Base-by-base conservation (phyloP, 2,329 filamentous ascomycete genomes). In the Cyclaneusma minus region DNA sequence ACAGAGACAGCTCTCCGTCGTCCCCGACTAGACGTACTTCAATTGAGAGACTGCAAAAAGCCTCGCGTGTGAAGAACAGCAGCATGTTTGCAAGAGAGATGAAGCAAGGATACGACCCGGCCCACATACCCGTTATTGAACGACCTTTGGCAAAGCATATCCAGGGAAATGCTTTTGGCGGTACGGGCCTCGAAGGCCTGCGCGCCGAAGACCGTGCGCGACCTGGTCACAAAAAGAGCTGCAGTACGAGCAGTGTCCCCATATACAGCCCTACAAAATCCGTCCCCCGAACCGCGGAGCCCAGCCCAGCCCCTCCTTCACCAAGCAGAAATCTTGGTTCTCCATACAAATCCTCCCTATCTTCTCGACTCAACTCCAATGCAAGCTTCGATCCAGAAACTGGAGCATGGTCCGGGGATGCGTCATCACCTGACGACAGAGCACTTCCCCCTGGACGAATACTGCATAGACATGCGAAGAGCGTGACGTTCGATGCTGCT, bases 21-120 rank as follows among this genome's bases (percentile, higher is more conserved):
- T 76, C 77, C 23, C 73, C 81, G 13, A 75, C 71, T 31, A 79
- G 82, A 44, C 76, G 87, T 47, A 81, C 82, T 23, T 95, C 87
- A 11, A 85, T 98, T 39, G 89, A 98, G 64, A 85, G 85, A 45
- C 65, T 98, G 32, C 91, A 94, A 57, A 82, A 77, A 49, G 85
- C 84, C 16, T 93, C 87, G 29, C 79, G 89, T 33, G 89, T 98
- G 44, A 93, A 87, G 64, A 95, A 93, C 59, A 94, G 87, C 65
- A 92, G 77, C 56, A 94, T 95, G 64, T 82, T 93, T 49, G 84
- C 83, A 21, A 77, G 85, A 29, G 85, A 94, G 55, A 78, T 84
- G 47, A 85, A 85, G 55, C 72, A 84, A 50, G 80, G 91, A 58
- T 94, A 94, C 60, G 83, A 94, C 50, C 83, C 85, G 15, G 67